Percentiles rank a stretch among this genome's conserved stretches.
These are phyloP conservation scores for Fusarium sp. DNA, from an alignment of 2,329 filamentous ascomycete species.

Conservation along the genomic window DNA sequence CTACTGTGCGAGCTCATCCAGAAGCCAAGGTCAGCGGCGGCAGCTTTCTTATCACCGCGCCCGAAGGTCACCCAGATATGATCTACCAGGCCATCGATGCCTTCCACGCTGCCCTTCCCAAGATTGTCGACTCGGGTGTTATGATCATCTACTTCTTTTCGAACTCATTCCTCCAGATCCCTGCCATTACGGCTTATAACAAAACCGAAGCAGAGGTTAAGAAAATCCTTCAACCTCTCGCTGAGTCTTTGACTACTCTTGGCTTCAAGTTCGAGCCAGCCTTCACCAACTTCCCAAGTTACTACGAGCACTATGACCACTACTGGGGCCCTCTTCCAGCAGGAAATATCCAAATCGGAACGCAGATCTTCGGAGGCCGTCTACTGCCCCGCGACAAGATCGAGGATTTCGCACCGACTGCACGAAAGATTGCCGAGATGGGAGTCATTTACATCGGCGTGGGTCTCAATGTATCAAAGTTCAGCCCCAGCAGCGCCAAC, in stretches of 20 bases:
- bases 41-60: slow-evolving; percentile 36
- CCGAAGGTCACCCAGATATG: slow-evolving; percentile 7
- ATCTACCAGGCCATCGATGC: slow-evolving; percentile 37
- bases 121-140: slow-evolving; percentile 59
- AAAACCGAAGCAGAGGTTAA: slow-evolving; percentile 53
- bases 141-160: slow-evolving; percentile 56
- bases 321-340: slow-evolving; percentile 54
- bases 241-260: slow-evolving; percentile 22
- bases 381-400: slow-evolving; percentile 54
- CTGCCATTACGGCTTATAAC: slow-evolving; percentile 57
- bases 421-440: slow-evolving; percentile 32
- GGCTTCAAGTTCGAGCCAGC: slow-evolving; percentile 18
- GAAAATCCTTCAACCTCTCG: slow-evolving; percentile 52
- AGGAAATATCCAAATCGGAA: slow-evolving; percentile 49
- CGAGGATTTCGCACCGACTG: slow-evolving; percentile 26
- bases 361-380: slow-evolving; percentile 53
- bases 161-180: slow-evolving; percentile 18
- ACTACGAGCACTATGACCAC: slow-evolving; percentile 57
- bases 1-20: slow-evolving; percentile 63
- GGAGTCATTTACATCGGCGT: slow-evolving; percentile 47
- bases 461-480: slow-evolving; percentile 44
- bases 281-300: slow-evolving; percentile 36
- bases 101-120: slow-evolving; percentile 42
- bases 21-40: slow-evolving; percentile 52
- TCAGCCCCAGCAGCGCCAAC: slow-evolving; percentile 42